Conservation (phyloP, 2,329 filamentous ascomycete genomes). For the Sporothrix globosa region DNA sequence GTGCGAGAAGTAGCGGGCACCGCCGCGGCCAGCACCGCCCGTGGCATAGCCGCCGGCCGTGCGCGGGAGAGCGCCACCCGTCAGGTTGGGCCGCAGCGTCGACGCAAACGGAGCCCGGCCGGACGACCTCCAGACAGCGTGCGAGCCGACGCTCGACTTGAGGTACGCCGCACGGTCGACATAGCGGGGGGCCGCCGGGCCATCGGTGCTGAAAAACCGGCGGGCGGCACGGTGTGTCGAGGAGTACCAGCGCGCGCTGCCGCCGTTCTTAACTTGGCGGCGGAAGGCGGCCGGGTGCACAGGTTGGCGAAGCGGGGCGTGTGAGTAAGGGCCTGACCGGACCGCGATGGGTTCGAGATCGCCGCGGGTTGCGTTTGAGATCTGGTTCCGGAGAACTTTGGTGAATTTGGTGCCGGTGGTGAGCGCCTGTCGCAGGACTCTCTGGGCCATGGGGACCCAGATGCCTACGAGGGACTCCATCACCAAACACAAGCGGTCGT, state of each 20-base stretch:
- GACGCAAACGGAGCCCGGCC: conserved; percentile 84
- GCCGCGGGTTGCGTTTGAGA: conserved; percentile 49
- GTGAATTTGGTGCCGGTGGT: conserved; percentile 50
- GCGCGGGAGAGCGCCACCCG: conserved; percentile 80
- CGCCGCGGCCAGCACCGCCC: conserved; percentile 69
- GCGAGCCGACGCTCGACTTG: conserved; percentile 54
- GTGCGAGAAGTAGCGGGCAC: conserved; percentile 87
- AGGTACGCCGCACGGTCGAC: conserved; percentile 56
- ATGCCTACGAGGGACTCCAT: conserved; percentile 62
- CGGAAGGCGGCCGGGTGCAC: conserved; percentile 56
- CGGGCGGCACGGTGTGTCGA: conserved; percentile 43
- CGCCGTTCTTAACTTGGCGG: conserved; percentile 51
- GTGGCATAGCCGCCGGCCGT: conserved; percentile 87
- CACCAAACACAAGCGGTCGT: conserved; percentile 36
- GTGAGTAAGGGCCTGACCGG: conserved; percentile 42
- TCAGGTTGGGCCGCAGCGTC: conserved; percentile 87
- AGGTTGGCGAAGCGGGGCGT: conserved; percentile 48
- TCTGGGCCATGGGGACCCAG: conserved; percentile 60
- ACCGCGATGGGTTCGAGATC: conserved; percentile 53
- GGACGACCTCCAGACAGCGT: conserved; percentile 63
- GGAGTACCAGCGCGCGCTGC: conserved; percentile 49
- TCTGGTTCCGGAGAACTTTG: conserved; percentile 55
- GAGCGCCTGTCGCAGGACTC: conserved; percentile 57
- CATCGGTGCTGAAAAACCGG: conserved; percentile 55
- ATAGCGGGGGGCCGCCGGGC: conserved; percentile 43